Evolutionary conservation across 805 yeast species (phyloP).

Genomic region (Candida railenensis): DNA sequence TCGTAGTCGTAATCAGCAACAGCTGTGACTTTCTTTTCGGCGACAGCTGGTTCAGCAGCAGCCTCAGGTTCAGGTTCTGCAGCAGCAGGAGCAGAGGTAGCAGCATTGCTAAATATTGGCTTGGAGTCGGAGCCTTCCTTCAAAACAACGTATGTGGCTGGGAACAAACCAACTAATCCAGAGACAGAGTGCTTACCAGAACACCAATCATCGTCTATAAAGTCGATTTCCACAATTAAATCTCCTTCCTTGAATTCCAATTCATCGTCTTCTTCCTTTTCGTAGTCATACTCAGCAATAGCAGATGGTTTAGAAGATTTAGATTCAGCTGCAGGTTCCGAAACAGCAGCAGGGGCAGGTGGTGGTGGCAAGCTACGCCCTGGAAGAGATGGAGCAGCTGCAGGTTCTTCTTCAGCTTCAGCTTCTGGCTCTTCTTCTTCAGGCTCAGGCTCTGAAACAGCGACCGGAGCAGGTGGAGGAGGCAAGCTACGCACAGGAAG

Average conservation of each 20-base stretch:
- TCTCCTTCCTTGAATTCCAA: constrained; percentile 69
- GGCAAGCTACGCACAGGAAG: constrained; percentile 19
- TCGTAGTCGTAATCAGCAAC: constrained; percentile 77
- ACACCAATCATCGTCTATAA: constrained; percentile 78
- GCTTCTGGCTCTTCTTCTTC: constrained; percentile 10
- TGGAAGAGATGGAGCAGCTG: constrained; percentile 15
- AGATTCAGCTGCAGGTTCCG: constrained; percentile 13
- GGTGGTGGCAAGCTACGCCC: constrained; percentile 18
- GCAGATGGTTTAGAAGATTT: constrained; percentile 45
- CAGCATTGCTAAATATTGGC: constrained; percentile 16
- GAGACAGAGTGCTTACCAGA: constrained; percentile 39
- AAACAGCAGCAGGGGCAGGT: constrained; percentile 12
- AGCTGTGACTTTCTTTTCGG: constrained; percentile 41
- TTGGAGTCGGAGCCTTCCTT: constrained; percentile 8
- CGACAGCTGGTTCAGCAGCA: constrained; percentile 13
- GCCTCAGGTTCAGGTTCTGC: constrained; percentile 8
- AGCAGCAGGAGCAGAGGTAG: constrained; percentile 12
- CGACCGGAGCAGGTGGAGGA: constrained; percentile 16
- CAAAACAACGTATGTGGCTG: constrained; percentile 50
- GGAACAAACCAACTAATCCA: constrained; percentile 55
- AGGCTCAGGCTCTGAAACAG: not conserved
- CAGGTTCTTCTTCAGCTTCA: constrained; percentile 9
- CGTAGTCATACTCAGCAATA: constrained; percentile 77
- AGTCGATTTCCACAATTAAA: constrained; percentile 59
- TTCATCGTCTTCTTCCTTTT: constrained; percentile 75